Base-by-base conservation (phyloP, 2,329 filamentous ascomycete species). In the Talaromyces sp. region DNA sequence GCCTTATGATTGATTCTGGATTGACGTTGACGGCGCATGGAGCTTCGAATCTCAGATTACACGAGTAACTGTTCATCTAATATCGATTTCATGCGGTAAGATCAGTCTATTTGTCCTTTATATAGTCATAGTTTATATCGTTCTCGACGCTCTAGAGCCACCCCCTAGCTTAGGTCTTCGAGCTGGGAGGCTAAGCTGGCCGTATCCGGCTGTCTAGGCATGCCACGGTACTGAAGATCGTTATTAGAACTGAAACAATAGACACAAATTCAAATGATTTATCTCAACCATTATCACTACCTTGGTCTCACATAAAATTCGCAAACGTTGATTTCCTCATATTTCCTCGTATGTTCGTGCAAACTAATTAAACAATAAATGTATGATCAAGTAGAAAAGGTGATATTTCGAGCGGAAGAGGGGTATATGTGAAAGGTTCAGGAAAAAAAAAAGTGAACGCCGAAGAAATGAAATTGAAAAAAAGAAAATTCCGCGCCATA, bases 1-100 rank as follows among this genome's bases (percentile, higher is more conserved):
- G 69, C 19, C 54, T 74, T 19, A 61, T 73, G 35, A 67, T 72
- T 8, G 69, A 73, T 60, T 68, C 69, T 39, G 69, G 69, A 17
- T 50, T 50, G 49, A 52, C 49, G 17, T 52, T 52, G 49, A 52
- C 49, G 8, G 27, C 49, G 5, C 49, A 52, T 33, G 49, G 49
- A 19, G 49, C 25, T n/a, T 27, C 49, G 13, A 52, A 3, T 19
- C 49, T 52, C 33, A 35, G 49, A 52, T n/a, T 33, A 17, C 15
- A 13, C 2, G 15, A 17, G 22, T 13, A 27, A 17, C 27, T 22
- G 3, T 19, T 43, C n/a, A n/a, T 3, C 41, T 3, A 43, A n/a
- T 43, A 47, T 47, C 19, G 4, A 47, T 22, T 22, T 19, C 9
- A 47, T 22, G 9, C 17, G 41, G 10, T 43, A 43, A 1, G 10